phyloP scores from a whole-genome alignment of 768 basidiomycete species.

The Tricholomella constricta region DNA sequence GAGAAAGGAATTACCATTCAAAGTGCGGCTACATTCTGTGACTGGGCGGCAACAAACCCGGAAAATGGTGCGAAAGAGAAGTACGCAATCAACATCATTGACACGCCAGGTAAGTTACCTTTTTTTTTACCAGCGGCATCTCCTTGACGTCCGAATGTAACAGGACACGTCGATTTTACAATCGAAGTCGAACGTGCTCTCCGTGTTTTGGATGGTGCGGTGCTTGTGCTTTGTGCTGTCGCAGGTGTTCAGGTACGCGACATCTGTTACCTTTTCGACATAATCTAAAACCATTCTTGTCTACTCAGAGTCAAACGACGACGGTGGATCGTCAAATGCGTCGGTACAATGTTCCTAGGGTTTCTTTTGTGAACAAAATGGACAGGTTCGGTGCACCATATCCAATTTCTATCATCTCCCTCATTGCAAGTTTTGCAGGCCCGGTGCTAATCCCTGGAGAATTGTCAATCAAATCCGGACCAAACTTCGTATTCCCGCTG shows the following conservation, averaged over 20 bases:
- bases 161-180: conserved; percentile 99
- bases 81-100: conserved; percentile 96
- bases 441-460: conserved; percentile 96
- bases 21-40: conserved; percentile 97
- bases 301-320: conserved; percentile 87
- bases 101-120: conserved; percentile 80
- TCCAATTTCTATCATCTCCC: not conserved
- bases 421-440: conserved; percentile 43
- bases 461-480: conserved; percentile 89
- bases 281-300: not conserved
- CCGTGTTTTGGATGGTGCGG: conserved; percentile 94
- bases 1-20: conserved; percentile 99
- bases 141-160: not conserved
- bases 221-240: conserved; percentile 95
- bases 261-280: not conserved
- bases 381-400: conserved; percentile 60
- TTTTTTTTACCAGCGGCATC: not conserved
- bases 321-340: conserved; percentile 99
- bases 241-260: conserved; percentile 83
- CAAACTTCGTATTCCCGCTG: conserved; percentile 90
- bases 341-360: conserved; percentile 91
- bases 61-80: conserved; percentile 66
- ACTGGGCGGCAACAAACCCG: conserved; percentile 81
- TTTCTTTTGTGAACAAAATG: conserved; percentile 99
- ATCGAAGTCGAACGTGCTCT: conserved; percentile 98